A percentile compares a stretch with the other conserved stretches of the same genome.
Conservation (phyloP, 345 rosid genomes). For the Gossypium sturtianum region DNA sequence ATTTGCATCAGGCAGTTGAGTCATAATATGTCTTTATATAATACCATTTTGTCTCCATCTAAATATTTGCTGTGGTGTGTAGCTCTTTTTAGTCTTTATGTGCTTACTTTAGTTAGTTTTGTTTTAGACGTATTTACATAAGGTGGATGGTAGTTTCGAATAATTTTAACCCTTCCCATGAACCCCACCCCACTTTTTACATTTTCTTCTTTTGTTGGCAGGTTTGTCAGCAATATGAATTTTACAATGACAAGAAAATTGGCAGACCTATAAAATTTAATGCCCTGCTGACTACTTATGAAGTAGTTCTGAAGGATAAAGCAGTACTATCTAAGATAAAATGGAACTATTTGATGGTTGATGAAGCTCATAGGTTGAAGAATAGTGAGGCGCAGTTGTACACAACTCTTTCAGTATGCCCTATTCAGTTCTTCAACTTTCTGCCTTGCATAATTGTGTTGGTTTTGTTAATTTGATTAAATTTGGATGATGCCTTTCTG, state of each 20-base stretch:
- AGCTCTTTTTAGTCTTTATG: not conserved
- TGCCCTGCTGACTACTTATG: conserved; percentile 88
- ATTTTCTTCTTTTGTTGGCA: conserved; percentile 22
- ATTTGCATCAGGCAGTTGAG: not conserved
- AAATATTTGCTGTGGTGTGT: not conserved
- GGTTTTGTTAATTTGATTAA: conserved; percentile 18
- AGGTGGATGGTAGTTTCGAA: not conserved
- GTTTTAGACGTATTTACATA: not conserved
- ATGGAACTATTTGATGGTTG: conserved; percentile 99
- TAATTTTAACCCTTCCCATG: not conserved
- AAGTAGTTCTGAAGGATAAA: conserved; percentile 95
- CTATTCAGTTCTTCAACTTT: conserved; percentile 7
- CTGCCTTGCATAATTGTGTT: not conserved
- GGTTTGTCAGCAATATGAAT: conserved; percentile 98
- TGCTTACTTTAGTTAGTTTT: not conserved
- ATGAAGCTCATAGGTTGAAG: conserved; percentile 98
- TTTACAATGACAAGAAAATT: conserved; percentile 77
- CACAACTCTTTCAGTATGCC: conserved; percentile 75
- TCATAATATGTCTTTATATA: not conserved
- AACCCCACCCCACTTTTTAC: not conserved
- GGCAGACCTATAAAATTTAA: conserved; percentile 87
- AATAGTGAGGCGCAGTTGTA: conserved; percentile 98
- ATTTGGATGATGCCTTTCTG: conserved; percentile 9
- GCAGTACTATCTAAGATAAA: conserved; percentile 86
- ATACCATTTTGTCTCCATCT: not conserved